Base-by-base conservation (phyloP, 2,329 filamentous ascomycete species). In the Fusarium xyrophilum region DNA sequence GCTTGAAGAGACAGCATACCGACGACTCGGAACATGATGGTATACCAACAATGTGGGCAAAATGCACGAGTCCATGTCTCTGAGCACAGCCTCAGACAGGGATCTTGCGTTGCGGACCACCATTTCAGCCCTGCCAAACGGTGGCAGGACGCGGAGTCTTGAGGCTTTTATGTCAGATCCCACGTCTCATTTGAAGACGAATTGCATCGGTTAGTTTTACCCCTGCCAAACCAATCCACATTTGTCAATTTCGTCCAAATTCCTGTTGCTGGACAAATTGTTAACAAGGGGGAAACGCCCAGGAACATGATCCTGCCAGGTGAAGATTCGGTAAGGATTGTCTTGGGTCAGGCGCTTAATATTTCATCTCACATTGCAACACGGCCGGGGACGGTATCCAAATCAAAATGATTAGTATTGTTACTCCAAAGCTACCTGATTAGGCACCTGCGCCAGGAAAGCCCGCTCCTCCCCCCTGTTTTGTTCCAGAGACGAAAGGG, bases 31-130 rank as follows among this genome's bases (percentile, higher is more conserved):
- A n/a, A 17, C 19, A 33, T 36, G 30, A 30, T 23, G 15, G 17
- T 7, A 14, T 39, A 13, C 19, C 23, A 27, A 19, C 23, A 21
- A 21, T 28, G 5, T 17, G 47, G 47, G 23, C 33, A 39, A 28
- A 40, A 28, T 39, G 7, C 5, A 19, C 3, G 19, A 19, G 21
- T 30, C 27, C 21, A 33, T 6, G 38, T 59, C 51, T 27, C 27
- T 6, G 9, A 50, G 33, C 39, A 46, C 33, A 54, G 46, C 59
- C 57, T 46, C 33, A 30, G 12, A 28, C 56, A 61, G 33, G 58
- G 59, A 25, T 61, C 15, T 39, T 8, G 10, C 32, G 17, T 43
- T 43, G 7, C 9, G n/a, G 52, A 38, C 30, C 10, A 32, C 35
- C 28, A 30, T 43, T 30, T 56, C 38, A 42, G 25, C 38, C 32